Evolutionary conservation across 2,329 filamentous ascomycete genomes (phyloP), one percentile per base, ranked within the genome.

Genomic region (Huntiella omanensis): DNA sequence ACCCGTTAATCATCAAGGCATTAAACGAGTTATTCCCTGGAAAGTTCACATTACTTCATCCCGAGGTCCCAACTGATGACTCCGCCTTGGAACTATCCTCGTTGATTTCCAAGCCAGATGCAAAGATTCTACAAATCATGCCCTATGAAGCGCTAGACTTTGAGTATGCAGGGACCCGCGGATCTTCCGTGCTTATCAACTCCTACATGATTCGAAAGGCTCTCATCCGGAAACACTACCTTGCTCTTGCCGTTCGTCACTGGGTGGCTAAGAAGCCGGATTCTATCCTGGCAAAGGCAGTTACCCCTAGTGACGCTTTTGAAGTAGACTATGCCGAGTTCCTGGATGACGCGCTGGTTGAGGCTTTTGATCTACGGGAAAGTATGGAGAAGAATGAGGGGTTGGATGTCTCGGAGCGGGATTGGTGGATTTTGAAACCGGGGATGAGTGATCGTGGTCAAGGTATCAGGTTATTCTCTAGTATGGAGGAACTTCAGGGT

Each of bases 381-480:
- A 87, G 82, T 54, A 70, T 92, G 60, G 72, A 73, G 32, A 68
- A 68, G 40, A 94, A 94, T 54, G 62, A 60, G 11, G 52, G 52
- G 10, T 50, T 48, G 3, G 53, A 55, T 1, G 53, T 48, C 0
- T 51, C 61, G 28, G 64, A 71, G 37, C 70, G 71, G 49, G 77
- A 92, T 58, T 98, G 88, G 88, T 98, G 91, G 91, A 96, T 98
- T 53, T 62, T 98, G 50, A 98, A 98, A 63, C 88, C 91, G 0
- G 82, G 88, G 6, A 96, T 98, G 91, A 94, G 85, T 60, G 91
- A 98, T 58, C 74, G 88, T 17, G 91, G 88, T 0, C 87, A 95
- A 59, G 91, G 91, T 1, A 95, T 98, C 49, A 67, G 84, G 35
- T 66, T 98, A 0, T 98, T 98, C 60, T 83, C 76, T 55, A 84